phyloP scores from a whole-genome alignment of 2,329 filamentous ascomycete genomes.

The Neurospora sp. region DNA sequence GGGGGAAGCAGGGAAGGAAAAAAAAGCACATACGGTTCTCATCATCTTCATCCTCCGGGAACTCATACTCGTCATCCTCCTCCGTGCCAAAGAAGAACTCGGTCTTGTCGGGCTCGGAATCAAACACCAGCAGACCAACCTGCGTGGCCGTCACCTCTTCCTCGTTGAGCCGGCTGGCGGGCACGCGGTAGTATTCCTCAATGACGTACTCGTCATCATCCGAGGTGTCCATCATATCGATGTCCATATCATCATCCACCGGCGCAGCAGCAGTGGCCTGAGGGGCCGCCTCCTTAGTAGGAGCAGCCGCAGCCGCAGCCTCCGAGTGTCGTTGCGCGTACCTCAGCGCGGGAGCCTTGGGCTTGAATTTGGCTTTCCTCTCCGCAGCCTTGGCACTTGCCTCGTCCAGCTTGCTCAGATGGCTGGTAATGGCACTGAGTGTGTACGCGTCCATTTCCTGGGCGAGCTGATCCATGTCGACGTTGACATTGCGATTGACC shows the following conservation, averaged over 20 bases:
- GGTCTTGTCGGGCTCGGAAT: conserved; percentile 43
- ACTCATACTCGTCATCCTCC: conserved; percentile 52
- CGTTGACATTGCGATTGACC: conserved; percentile 9
- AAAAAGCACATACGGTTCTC: conserved; percentile 37
- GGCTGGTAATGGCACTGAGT: conserved; percentile 46
- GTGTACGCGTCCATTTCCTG: conserved; percentile 50
- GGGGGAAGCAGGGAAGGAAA: background rate
- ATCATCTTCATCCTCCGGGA: conserved; percentile 50
- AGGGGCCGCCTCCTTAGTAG: background rate
- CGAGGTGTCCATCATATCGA: conserved; percentile 32
- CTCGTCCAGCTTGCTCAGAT: conserved; percentile 37
- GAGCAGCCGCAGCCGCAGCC: conserved; percentile 5
- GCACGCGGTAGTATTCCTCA: conserved; percentile 54
- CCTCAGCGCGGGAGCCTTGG: conserved; percentile 43
- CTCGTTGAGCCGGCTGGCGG: conserved; percentile 36
- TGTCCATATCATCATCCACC: conserved; percentile 24
- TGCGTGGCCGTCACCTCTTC: conserved; percentile 36
- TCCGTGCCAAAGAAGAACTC: conserved; percentile 51
- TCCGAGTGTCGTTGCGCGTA: conserved; percentile 47
- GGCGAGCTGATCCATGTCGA: conserved; percentile 40
- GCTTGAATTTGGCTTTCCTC: conserved; percentile 36
- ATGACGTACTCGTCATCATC: conserved; percentile 51
- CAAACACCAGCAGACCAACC: conserved; percentile 47
- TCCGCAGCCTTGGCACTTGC: conserved; percentile 18
- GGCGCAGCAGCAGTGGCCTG: background rate